phyloP scores from a whole-genome alignment of 192 early-diverging fungal genomes.

The Podila epigama region DNA sequence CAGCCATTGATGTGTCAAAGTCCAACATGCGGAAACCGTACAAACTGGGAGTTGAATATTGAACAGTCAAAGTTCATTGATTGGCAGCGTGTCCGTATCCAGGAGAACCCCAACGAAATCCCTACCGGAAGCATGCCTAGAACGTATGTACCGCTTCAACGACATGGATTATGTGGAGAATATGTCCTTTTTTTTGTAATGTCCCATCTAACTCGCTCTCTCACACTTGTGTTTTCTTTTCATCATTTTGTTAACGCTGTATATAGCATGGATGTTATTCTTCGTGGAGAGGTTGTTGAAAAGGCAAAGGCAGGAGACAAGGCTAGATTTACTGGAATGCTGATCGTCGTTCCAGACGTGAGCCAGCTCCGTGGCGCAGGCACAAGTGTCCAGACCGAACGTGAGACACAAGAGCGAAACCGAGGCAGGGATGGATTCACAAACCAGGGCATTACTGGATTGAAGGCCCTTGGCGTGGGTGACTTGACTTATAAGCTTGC shows the following conservation, averaged over 20 bases:
- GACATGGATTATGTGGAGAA: not conserved
- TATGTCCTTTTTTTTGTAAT: not conserved
- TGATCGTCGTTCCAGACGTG: conserved; percentile 94
- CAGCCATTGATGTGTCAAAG: conserved; percentile 88
- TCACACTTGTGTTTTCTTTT: not conserved
- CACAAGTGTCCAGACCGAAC: conserved; percentile 43
- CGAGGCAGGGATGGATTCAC: conserved; percentile 64
- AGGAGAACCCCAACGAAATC: conserved; percentile 96
- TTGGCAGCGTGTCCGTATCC: conserved; percentile 97
- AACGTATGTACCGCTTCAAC: conserved; percentile 62
- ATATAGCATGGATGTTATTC: conserved; percentile 88
- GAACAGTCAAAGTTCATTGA: conserved; percentile 91
- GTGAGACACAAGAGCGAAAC: conserved; percentile 46
- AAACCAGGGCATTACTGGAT: conserved; percentile 82
- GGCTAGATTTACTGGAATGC: conserved; percentile 84
- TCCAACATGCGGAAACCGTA: conserved; percentile 81
- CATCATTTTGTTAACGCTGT: not conserved
- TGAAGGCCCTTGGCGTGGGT: conserved; percentile 87
- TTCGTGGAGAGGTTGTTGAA: conserved; percentile 93
- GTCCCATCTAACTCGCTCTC: not conserved
- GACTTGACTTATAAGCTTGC: conserved; percentile 94
- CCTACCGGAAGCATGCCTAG: conserved; percentile 97
- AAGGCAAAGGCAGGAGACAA: conserved; percentile 95
- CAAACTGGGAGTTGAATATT: conserved; percentile 79
- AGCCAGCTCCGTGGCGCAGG: conserved; percentile 80